phyloP scores from a whole-genome alignment of 495 filamentous ascomycete species.

The Podospora tetraspora region DNA sequence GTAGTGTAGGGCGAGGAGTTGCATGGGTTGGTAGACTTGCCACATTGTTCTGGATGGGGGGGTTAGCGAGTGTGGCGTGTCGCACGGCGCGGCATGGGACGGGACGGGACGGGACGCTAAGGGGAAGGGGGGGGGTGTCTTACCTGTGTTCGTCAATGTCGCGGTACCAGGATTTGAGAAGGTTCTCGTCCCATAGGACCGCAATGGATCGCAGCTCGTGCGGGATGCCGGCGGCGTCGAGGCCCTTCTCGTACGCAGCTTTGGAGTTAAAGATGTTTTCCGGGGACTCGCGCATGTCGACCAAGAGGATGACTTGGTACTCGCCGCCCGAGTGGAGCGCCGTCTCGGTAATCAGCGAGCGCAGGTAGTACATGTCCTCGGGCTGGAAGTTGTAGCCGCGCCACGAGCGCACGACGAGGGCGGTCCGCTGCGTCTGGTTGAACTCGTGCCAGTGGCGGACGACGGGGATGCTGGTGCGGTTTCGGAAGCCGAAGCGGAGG shows the following conservation, averaged over 20 bases:
- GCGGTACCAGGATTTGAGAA: conserved; percentile 39
- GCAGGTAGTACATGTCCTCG: conserved; percentile 43
- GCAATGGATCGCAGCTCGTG: conserved; percentile 52
- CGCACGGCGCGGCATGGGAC: neutral
- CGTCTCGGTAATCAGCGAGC: conserved; percentile 53
- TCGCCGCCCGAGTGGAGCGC: conserved; percentile 51
- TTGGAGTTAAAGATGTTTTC: conserved; percentile 47
- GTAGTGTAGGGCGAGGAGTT: conserved; percentile 53
- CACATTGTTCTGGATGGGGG: conserved; percentile 29
- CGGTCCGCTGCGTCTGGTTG: conserved; percentile 28
- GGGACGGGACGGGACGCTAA: neutral
- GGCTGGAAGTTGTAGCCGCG: conserved; percentile 38
- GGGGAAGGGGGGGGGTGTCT: neutral
- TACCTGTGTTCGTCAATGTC: conserved; percentile 33
- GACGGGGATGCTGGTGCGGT: conserved; percentile 21
- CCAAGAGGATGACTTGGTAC: conserved; percentile 54
- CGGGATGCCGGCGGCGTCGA: conserved; percentile 46
- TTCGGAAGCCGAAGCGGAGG: conserved; percentile 24
- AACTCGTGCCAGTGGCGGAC: conserved; percentile 31
- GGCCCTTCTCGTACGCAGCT: conserved; percentile 44
- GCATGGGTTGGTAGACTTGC: conserved; percentile 42
- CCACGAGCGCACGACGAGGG: conserved; percentile 41
- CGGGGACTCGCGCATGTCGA: conserved; percentile 52
- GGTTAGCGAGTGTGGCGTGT: conserved; percentile 1
- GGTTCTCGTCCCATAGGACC: conserved; percentile 50